These are phyloP conservation scores for Erythrobasidium yunnanense DNA, from an alignment of 768 basidiomycete species.

Conservation along the genomic window DNA sequence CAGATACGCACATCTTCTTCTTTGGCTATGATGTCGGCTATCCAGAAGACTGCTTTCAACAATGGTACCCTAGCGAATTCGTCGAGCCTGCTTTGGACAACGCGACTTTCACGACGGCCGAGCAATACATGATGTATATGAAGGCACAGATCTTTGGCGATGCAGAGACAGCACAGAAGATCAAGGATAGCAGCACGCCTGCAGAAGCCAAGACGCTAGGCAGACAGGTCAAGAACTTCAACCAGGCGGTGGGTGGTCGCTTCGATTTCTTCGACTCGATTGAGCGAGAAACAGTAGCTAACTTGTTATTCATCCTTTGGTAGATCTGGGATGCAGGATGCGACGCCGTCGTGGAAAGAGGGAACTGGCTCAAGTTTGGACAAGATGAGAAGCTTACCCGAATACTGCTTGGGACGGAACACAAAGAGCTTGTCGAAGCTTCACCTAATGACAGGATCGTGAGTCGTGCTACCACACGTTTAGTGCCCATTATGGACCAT, in stretches of 20 bases:
- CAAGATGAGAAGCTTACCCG: slow-evolving; percentile 8
- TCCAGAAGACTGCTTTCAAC: slow-evolving; percentile 18
- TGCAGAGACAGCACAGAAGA: slow-evolving; percentile 11
- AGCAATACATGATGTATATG: slow-evolving; percentile 26
- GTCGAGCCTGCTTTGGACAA: slow-evolving; percentile 5
- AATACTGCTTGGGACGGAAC: slow-evolving; percentile 2
- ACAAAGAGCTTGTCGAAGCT: slow-evolving; percentile 12
- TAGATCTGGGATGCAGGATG: slow-evolving; percentile 27
- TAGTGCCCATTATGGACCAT: neutral
- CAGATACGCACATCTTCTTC: slow-evolving; percentile 21
- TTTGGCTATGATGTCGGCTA: slow-evolving; percentile 19
- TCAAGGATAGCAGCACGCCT: slow-evolving; percentile 9
- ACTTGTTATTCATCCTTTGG: neutral
- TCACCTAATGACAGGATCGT: slow-evolving; percentile 18
- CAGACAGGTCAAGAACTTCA: slow-evolving; percentile 27
- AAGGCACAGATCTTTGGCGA: slow-evolving; percentile 11
- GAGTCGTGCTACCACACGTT: neutral
- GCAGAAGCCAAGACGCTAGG: slow-evolving; percentile 27
- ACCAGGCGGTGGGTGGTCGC: slow-evolving; percentile 5
- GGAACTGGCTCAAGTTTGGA: slow-evolving; percentile 23
- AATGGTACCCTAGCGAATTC: slow-evolving; percentile 21
- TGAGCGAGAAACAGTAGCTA: neutral
- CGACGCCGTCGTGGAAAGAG: slow-evolving; percentile 18
- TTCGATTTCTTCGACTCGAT: neutral
- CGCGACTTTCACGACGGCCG: slow-evolving; percentile 1